These are phyloP conservation scores for Arthroderma uncinatum DNA, from an alignment of 2,329 filamentous ascomycete genomes.

Conservation along the genomic window DNA sequence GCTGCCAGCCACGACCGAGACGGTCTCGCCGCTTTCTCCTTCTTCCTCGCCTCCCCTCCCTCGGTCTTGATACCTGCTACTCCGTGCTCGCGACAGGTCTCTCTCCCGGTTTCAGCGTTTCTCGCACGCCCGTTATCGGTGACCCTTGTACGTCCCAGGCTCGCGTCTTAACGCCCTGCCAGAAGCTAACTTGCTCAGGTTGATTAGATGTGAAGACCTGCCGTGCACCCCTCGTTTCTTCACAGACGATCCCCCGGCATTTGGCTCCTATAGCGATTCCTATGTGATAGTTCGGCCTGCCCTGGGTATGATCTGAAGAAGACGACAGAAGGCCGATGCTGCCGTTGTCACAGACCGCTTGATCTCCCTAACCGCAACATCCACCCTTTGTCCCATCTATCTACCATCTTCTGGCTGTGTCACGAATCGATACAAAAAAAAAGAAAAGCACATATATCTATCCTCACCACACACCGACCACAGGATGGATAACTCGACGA, in stretches of 20 bases:
- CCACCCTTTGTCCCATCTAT: not conserved
- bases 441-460: not conserved
- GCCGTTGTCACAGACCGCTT: not conserved
- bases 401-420: not conserved
- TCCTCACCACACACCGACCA: not conserved
- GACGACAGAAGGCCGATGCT: not conserved
- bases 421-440: not conserved
- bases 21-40: not conserved
- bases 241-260: not conserved
- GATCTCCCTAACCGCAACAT: not conserved
- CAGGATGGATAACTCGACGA: not conserved
- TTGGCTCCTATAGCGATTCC: not conserved
- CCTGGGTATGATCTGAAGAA: not conserved
- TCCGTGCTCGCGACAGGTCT: not conserved
- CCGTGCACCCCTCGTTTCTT: not conserved
- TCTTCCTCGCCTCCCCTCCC: not conserved
- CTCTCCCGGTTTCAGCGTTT: not conserved
- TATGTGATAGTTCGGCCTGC: not conserved
- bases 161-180: not conserved
- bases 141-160: not conserved
- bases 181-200: not conserved
- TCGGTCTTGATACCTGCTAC: not conserved
- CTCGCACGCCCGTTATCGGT: not conserved
- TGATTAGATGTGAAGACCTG: not conserved
- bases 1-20: constrained; percentile 3